phyloP scores from a whole-genome alignment of 2,329 filamentous ascomycete species.

The Aspergillus quadrilineatus region DNA sequence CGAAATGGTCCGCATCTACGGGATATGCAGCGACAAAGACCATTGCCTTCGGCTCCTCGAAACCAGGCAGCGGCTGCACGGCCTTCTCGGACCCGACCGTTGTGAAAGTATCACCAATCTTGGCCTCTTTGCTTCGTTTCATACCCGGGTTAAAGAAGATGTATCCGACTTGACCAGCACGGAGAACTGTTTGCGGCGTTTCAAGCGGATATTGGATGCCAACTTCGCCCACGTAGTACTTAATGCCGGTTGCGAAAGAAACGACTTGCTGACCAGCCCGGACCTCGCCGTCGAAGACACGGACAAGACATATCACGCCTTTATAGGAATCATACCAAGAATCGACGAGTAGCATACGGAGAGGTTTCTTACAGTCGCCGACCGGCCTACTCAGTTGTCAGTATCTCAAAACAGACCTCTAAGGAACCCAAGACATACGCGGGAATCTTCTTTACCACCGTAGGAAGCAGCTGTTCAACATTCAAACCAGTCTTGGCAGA shows the following conservation, averaged over 20 bases:
- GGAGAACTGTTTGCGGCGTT: constrained; percentile 73
- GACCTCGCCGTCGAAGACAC: constrained; percentile 85
- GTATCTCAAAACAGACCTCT: neutral
- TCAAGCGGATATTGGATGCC: constrained; percentile 93
- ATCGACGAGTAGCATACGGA: constrained; percentile 86
- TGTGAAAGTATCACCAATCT: constrained; percentile 94
- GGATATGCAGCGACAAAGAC: constrained; percentile 97
- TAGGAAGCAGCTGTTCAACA: constrained; percentile 77
- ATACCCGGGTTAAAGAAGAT: constrained; percentile 97
- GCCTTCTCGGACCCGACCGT: constrained; percentile 71
- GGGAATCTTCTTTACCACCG: constrained; percentile 81
- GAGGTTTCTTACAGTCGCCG: constrained; percentile 69
- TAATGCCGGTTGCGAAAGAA: constrained; percentile 82
- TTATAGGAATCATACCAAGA: constrained; percentile 98
- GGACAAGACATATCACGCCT: constrained; percentile 85
- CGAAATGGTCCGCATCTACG: constrained; percentile 83
- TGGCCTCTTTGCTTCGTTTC: constrained; percentile 94
- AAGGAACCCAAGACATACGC: constrained; percentile 43
- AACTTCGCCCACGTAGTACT: constrained; percentile 93
- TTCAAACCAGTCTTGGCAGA: constrained; percentile 94
- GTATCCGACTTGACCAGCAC: constrained; percentile 93
- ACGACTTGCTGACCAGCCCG: constrained; percentile 80
- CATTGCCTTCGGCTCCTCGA: constrained; percentile 98
- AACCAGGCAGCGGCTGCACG: constrained; percentile 82
- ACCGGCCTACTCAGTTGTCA: constrained; percentile 53